Evolutionary conservation across 306 rosid species (phyloP), one percentile per base, ranked within the genome.

Genomic region (Lablab purpureus): DNA sequence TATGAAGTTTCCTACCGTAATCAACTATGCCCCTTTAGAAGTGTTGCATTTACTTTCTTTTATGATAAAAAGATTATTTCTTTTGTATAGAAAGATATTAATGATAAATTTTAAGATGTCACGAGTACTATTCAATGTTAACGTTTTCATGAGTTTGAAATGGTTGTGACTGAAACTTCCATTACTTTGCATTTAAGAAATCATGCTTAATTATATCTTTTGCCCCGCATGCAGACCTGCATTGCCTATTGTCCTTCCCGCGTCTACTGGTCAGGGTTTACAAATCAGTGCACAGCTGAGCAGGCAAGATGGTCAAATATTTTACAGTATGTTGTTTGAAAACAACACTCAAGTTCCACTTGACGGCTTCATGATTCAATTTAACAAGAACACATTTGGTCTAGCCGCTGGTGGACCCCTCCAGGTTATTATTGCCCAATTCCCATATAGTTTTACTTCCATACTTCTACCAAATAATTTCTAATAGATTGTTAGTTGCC

Each of bases 331-430:
- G 85, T 82, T 88, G 87, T 93, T 93, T 23, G 98, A 95, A 84
- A 95, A 95, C 90, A 88, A 87, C 83, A 52, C 98, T 37, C 96
- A 93, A 85, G 71, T 66, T 84, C 87, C 93, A 72, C 91, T 95
- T 40, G 97, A 95, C 73, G 98, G 99, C 71, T 93, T 95, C 87
- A 93, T 95, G 99, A 95, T 95, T 82, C 99, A 95, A 71, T 95
- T 95, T 83, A 95, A 95, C 94, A 95, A 93, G 88, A 95, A 95
- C 81, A 85, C 96, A 10, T 95, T 95, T 77, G 99, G 99, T 74
- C 91, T 95, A 63, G 99, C 98, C 2, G 93, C 99, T 62, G 98
- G 90, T 83, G 99, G 96, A 67, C 84, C 96, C 52, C 85, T 95
- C 65, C 93, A 91, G 98, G 99, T 95, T 83, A 68, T 50, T 76